These are phyloP conservation scores for Lodderomyces orthopsilosis DNA, from an alignment of 1,139 yeast species.

Conservation along the genomic window DNA sequence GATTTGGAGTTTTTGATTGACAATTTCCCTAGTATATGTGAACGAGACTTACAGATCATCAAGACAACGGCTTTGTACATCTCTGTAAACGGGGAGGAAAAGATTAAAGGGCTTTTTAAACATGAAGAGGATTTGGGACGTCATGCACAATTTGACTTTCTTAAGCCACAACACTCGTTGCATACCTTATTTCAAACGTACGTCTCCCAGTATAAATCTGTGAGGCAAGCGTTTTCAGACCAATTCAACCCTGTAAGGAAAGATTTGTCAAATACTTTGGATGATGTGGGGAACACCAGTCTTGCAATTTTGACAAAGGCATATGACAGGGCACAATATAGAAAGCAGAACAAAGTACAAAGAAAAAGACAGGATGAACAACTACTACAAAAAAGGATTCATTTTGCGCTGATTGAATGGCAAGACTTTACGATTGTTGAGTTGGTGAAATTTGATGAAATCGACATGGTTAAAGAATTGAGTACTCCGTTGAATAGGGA, in stretches of 20 bases:
- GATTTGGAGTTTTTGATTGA: constrained; percentile 46
- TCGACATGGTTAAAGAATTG: constrained; percentile 61
- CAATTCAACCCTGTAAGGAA: not conserved
- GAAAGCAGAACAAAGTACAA: constrained; percentile 31
- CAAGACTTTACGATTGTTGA: constrained; percentile 73
- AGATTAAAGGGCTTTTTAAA: constrained; percentile 33
- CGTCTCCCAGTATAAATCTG: constrained; percentile 53
- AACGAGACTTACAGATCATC: constrained; percentile 64
- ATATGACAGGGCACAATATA: constrained; percentile 46
- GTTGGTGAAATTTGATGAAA: constrained; percentile 61
- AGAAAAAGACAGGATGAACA: constrained; percentile 35
- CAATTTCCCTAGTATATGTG: constrained; percentile 54
- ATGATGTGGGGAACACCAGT: not conserved
- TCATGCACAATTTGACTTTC: constrained; percentile 65
- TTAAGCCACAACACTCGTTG: constrained; percentile 60
- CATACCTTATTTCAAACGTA: constrained; percentile 50
- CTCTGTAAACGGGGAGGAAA: constrained; percentile 53
- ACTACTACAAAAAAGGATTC: constrained; percentile 33
- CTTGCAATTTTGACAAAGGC: constrained; percentile 8
- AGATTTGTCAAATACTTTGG: not conserved
- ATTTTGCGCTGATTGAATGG: constrained; percentile 85
- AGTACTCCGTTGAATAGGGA: constrained; percentile 60
- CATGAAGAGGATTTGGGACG: constrained; percentile 38
- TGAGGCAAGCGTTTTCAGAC: constrained; percentile 23
- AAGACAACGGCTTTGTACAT: constrained; percentile 71